A percentile compares a stretch with the other conserved stretches of the same genome.
Evolutionary conservation across 2,329 filamentous ascomycete species (phyloP).

Genomic region (Diaporthe destruens): DNA sequence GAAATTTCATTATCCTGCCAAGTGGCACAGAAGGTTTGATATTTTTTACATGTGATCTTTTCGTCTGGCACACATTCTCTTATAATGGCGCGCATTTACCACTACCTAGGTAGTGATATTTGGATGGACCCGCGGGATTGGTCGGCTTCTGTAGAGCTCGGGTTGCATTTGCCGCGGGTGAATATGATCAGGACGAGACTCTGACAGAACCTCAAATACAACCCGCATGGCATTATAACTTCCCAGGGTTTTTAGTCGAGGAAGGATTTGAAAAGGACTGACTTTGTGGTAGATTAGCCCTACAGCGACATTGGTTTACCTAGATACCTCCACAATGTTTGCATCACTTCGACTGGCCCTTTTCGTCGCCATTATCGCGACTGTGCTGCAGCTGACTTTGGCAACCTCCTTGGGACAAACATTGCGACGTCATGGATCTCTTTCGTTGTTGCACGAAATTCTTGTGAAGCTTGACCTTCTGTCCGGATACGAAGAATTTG

Average conservation of each 20-base stretch:
- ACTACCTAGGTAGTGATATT: no score
- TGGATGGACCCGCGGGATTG: background rate
- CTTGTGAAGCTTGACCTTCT: background rate
- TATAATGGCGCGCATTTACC: background rate
- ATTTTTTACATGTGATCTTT: no score
- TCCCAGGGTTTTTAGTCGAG: background rate
- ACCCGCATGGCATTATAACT: background rate
- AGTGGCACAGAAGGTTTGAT: background rate
- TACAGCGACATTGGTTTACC: background rate
- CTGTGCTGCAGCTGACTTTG: background rate
- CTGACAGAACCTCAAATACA: background rate
- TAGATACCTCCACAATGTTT: conserved; percentile 2
- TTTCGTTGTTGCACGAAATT: background rate
- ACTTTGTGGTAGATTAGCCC: background rate
- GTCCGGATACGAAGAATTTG: background rate
- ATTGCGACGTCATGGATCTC: conserved; percentile 1
- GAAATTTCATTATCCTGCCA: background rate
- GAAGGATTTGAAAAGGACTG: background rate
- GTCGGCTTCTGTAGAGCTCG: background rate
- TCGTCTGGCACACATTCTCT: background rate
- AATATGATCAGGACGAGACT: background rate
- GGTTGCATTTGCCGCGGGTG: background rate
- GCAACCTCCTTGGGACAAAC: background rate
- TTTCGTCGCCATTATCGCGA: background rate
- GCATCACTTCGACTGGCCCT: background rate